phyloP scores from a whole-genome alignment of 106 monocot species.

The Chionographis japonica region DNA sequence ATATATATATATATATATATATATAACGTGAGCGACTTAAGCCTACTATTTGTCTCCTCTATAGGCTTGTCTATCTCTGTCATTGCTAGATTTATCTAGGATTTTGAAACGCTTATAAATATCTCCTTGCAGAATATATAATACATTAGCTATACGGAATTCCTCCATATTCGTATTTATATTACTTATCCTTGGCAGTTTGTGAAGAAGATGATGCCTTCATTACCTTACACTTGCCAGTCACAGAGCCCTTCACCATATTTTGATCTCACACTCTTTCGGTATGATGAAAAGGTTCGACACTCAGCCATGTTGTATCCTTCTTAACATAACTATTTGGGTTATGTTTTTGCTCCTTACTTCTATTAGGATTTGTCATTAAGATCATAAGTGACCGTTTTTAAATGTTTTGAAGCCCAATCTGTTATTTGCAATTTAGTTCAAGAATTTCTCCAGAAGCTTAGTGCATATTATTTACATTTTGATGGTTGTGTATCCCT shows the following conservation, averaged over 20 bases:
- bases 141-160: not conserved
- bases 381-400: no score
- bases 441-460: no score
- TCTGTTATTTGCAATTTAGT: no score
- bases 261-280: conserved; percentile 94
- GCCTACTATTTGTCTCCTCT: no score
- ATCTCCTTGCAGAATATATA: not conserved
- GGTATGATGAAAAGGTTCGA: conserved; percentile 97
- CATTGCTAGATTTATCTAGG: not conserved
- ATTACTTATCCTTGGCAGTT: conserved; percentile 52
- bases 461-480: no score
- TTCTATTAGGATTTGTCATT: not conserved
- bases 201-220: conserved; percentile 83
- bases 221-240: conserved; percentile 83
- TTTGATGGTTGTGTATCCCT: no score
- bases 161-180: not conserved
- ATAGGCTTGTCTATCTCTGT: no score
- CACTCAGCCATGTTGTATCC: conserved; percentile 1
- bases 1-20: no score
- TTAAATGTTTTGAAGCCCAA: no score
- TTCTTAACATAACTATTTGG: not conserved
- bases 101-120: not conserved
- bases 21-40: no score
- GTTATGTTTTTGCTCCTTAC: not conserved
- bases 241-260: conserved; percentile 99